Evolutionary conservation across 768 basidiomycete genomes (phyloP).

Genomic region (Crassisporium funariophilum): DNA sequence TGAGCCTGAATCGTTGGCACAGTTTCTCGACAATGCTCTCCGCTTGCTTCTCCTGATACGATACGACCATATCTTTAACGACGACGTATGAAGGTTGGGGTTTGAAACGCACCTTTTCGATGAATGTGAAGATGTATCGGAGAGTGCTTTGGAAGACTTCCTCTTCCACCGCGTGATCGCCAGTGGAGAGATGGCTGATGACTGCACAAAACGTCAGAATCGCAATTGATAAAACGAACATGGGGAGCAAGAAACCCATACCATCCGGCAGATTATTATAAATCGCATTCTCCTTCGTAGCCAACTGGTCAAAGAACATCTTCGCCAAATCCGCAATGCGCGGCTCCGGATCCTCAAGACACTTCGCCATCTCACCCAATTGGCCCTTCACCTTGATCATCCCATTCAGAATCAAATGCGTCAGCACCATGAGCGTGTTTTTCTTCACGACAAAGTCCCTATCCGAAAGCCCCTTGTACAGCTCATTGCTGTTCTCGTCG

Average conservation of each 20-base stretch:
- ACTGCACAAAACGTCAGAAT: conserved; percentile 47
- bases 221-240: neutral
- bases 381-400: conserved; percentile 99
- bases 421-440: conserved; percentile 98
- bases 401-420: conserved; percentile 94
- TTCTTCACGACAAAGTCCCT: conserved; percentile 91
- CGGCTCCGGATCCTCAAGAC: conserved; percentile 87
- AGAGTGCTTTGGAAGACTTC: conserved; percentile 91
- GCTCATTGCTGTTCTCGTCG: conserved; percentile 94
- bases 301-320: conserved; percentile 94
- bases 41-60: conserved; percentile 89
- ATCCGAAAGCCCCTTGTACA: conserved; percentile 94
- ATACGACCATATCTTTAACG: neutral
- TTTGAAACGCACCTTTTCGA: conserved; percentile 78
- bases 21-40: conserved; percentile 97
- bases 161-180: conserved; percentile 91
- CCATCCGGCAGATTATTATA: conserved; percentile 98
- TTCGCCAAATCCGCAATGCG: conserved; percentile 94
- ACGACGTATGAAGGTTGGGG: neutral
- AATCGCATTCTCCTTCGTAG: conserved; percentile 97
- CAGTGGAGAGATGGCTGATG: conserved; percentile 92
- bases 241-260: conserved; percentile 35
- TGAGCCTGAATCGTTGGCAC: conserved; percentile 90
- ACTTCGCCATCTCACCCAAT: conserved; percentile 99
- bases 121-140: conserved; percentile 93